Conservation (phyloP, 2,329 filamentous ascomycete genomes). For the Fusarium longipes region DNA sequence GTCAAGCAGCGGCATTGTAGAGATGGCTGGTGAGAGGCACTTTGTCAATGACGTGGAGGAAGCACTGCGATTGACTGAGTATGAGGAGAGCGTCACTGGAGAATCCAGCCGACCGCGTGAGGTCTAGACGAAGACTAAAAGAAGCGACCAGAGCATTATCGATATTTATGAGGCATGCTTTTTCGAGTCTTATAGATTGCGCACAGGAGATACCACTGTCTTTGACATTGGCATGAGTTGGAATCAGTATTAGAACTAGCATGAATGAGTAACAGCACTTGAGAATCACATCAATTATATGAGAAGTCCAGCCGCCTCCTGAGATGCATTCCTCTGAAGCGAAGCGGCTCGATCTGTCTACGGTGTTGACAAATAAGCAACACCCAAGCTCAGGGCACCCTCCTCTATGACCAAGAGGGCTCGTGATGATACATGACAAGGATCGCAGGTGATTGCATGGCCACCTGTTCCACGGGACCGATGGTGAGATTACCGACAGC, state of each 20-base stretch:
- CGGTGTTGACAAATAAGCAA: no score
- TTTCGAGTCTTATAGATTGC: slow-evolving; percentile 3
- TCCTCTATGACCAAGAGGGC: no score
- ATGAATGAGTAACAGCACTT: background rate
- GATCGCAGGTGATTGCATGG: background rate
- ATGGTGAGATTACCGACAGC: background rate
- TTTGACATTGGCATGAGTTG: slow-evolving; percentile 5
- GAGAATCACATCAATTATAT: background rate
- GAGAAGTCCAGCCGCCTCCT: no score
- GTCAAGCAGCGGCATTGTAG: slow-evolving; percentile 83
- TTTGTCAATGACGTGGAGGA: slow-evolving; percentile 88
- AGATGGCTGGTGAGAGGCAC: slow-evolving; percentile 77
- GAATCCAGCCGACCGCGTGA: slow-evolving; percentile 37
- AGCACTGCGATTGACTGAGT: slow-evolving; percentile 83
- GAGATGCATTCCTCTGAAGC: no score
- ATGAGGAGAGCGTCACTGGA: slow-evolving; percentile 63
- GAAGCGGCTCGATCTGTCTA: no score
- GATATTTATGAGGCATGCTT: background rate
- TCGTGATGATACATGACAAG: background rate
- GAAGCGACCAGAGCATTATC: background rate
- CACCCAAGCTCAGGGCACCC: no score
- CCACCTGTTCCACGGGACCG: background rate
- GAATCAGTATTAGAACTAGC: slow-evolving; percentile 10
- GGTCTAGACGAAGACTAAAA: slow-evolving; percentile 7
- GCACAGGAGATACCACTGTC: slow-evolving; percentile 26